Evolutionary conservation across 225 moss, liverwort and hornwort genomes (phyloP).

Genomic region (Sphagnum contortum): DNA sequence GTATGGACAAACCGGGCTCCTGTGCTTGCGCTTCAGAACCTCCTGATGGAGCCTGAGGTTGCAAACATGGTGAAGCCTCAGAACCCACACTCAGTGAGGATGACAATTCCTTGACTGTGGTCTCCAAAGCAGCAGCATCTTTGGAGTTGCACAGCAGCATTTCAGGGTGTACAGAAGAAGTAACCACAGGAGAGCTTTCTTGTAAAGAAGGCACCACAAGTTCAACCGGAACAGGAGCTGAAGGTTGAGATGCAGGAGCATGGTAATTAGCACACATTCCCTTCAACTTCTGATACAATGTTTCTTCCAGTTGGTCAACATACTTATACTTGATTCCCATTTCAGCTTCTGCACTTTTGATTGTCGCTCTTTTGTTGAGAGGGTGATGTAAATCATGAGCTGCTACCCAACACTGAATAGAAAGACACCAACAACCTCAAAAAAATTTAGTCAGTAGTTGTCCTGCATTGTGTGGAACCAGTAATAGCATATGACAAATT

Average conservation of each 20-base stretch:
- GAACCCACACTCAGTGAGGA: too few relatives aligned
- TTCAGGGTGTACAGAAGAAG: too few relatives aligned
- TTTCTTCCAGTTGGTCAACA: slow-evolving; percentile 16
- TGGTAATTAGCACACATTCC: slow-evolving; percentile 9
- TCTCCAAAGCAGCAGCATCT: too few relatives aligned
- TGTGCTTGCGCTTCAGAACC: too few relatives aligned
- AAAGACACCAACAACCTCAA: not conserved
- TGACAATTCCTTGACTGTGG: too few relatives aligned
- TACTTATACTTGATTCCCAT: slow-evolving; percentile 6
- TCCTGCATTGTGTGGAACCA: not conserved
- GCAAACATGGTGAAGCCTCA: too few relatives aligned
- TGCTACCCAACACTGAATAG: slow-evolving; percentile 36
- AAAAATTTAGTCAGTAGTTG: not conserved
- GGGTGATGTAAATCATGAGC: slow-evolving; percentile 28
- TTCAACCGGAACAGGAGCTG: too few relatives aligned
- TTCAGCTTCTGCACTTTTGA: slow-evolving; percentile 16
- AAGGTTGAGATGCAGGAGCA: too few relatives aligned
- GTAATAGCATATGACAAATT: not conserved
- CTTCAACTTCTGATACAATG: slow-evolving; percentile 16
- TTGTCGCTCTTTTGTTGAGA: slow-evolving; percentile 24
- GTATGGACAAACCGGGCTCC: too few relatives aligned
- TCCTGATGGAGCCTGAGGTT: too few relatives aligned
- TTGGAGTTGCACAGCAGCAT: too few relatives aligned
- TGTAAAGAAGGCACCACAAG: slow-evolving; percentile 4
- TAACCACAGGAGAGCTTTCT: not conserved